Conservation (phyloP, 2,329 filamentous ascomycete species). For the Plectosphaerella sp. region DNA sequence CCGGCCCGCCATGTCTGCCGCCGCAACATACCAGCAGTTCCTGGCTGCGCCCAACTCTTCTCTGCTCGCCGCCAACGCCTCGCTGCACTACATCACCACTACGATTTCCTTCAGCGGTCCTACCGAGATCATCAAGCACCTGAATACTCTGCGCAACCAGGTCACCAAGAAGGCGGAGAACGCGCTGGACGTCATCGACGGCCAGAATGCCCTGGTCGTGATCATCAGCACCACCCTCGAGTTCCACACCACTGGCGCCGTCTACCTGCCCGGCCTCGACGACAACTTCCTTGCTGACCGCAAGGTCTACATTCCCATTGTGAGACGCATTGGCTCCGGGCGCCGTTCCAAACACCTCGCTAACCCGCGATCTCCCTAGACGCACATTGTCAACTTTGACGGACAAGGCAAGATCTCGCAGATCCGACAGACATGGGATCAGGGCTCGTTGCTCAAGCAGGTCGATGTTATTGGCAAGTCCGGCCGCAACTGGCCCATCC, state of each 20-base stretch:
- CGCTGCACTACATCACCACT: slow-evolving; percentile 86
- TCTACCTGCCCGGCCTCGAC: slow-evolving; percentile 83
- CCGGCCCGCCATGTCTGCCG: slow-evolving; percentile 28
- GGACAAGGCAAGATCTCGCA: slow-evolving; percentile 72
- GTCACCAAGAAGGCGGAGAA: slow-evolving; percentile 81
- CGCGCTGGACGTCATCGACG: slow-evolving; percentile 70
- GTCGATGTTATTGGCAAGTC: slow-evolving; percentile 89
- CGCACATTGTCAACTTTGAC: slow-evolving; percentile 86
- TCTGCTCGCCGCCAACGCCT: slow-evolving; percentile 59
- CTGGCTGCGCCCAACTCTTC: slow-evolving; percentile 61
- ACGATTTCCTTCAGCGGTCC: slow-evolving; percentile 68
- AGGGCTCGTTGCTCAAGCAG: slow-evolving; percentile 86
- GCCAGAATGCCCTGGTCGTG: slow-evolving; percentile 61
- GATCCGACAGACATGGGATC: slow-evolving; percentile 92
- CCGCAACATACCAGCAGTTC: slow-evolving; percentile 63
- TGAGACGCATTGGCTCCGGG: slow-evolving; percentile 31
- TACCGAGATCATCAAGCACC: slow-evolving; percentile 77
- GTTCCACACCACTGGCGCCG: slow-evolving; percentile 75
- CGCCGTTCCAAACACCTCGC: neutral
- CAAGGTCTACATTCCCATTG: slow-evolving; percentile 73
- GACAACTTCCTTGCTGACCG: slow-evolving; percentile 91
- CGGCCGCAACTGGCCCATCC: slow-evolving; percentile 92
- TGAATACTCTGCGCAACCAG: slow-evolving; percentile 65
- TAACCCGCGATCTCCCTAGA: slow-evolving; percentile 38
- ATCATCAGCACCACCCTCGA: slow-evolving; percentile 82